Conservation (phyloP, 306 rosid species). For the Sicyos baderoa region DNA sequence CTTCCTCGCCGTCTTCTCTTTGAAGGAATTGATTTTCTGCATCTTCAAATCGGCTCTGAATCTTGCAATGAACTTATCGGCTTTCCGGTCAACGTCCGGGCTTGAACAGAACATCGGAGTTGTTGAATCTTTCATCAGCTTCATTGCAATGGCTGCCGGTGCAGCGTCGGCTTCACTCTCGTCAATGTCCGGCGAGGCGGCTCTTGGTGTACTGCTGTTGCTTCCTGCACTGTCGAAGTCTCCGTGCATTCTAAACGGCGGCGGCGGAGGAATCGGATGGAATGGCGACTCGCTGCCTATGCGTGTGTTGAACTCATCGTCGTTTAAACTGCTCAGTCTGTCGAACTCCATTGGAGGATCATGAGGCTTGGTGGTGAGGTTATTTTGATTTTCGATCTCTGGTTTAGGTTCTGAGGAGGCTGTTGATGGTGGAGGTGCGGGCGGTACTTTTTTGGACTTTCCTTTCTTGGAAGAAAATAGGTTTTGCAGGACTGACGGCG, state of each 20-base stretch:
- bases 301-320: slow-evolving; percentile 22
- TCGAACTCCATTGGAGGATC: slow-evolving; percentile 24
- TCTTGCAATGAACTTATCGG: slow-evolving; percentile 59
- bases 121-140: slow-evolving; percentile 28
- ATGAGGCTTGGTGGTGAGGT: slow-evolving; percentile 19
- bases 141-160: slow-evolving; percentile 21
- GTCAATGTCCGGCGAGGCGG: slow-evolving; percentile 41
- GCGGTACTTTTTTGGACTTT: slow-evolving; percentile 31
- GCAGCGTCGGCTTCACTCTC: slow-evolving; percentile 33
- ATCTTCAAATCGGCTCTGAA: slow-evolving; percentile 62
- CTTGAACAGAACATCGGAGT: slow-evolving; percentile 42
- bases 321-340: slow-evolving; percentile 22
- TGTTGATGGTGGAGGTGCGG: slow-evolving; percentile 20
- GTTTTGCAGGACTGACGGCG: slow-evolving; percentile 41
- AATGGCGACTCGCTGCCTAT: slow-evolving; percentile 50
- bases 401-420: slow-evolving; percentile 30
- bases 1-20: slow-evolving; percentile 36
- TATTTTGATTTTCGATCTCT: slow-evolving; percentile 5
- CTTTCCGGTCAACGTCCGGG: slow-evolving; percentile 74
- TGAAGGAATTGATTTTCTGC: slow-evolving; percentile 71
- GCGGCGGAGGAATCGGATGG: slow-evolving; percentile 53
- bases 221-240: slow-evolving; percentile 66
- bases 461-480: slow-evolving; percentile 45
- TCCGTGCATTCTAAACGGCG: slow-evolving; percentile 59
- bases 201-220: slow-evolving; percentile 45